Conservation (phyloP, 192 early-diverging fungal species). For the Linnemannia schmuckeri region DNA sequence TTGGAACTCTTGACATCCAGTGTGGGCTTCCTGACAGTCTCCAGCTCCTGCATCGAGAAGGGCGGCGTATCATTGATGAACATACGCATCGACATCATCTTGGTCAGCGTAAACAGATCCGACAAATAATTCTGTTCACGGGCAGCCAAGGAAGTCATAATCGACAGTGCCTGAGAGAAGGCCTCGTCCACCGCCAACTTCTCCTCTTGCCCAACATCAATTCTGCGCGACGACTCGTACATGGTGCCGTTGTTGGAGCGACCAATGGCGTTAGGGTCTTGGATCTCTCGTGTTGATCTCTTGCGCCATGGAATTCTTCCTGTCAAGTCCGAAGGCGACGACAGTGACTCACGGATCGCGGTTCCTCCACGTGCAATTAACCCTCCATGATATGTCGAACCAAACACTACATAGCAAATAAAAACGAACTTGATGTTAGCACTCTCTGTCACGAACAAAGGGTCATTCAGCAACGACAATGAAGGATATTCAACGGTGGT, state of each 20-base stretch:
- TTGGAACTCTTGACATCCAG: slow-evolving; percentile 81
- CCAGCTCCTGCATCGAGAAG: slow-evolving; percentile 57
- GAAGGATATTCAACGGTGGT: background rate
- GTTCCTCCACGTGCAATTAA: slow-evolving; percentile 45
- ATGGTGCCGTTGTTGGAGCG: slow-evolving; percentile 28
- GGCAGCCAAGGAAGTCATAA: slow-evolving; percentile 76
- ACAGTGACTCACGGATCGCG: slow-evolving; percentile 47
- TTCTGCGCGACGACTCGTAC: slow-evolving; percentile 38
- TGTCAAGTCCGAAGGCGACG: slow-evolving; percentile 48
- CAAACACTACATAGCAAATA: slow-evolving; percentile 27
- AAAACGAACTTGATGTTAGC: background rate
- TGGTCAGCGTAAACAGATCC: slow-evolving; percentile 83
- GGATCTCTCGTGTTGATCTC: slow-evolving; percentile 37
- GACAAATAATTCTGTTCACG: slow-evolving; percentile 94
- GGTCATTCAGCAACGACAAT: no score
- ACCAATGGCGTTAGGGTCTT: slow-evolving; percentile 35
- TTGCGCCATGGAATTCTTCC: slow-evolving; percentile 47
- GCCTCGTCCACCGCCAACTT: slow-evolving; percentile 62
- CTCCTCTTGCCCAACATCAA: slow-evolving; percentile 61
- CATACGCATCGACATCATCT: slow-evolving; percentile 63
- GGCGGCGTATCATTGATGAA: slow-evolving; percentile 58
- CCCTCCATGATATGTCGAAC: slow-evolving; percentile 46
- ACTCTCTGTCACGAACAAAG: background rate
- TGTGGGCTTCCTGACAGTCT: slow-evolving; percentile 64
- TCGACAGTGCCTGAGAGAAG: slow-evolving; percentile 71